Conservation (phyloP, 2,329 filamentous ascomycete species). For the Bipolaris gigantea region DNA sequence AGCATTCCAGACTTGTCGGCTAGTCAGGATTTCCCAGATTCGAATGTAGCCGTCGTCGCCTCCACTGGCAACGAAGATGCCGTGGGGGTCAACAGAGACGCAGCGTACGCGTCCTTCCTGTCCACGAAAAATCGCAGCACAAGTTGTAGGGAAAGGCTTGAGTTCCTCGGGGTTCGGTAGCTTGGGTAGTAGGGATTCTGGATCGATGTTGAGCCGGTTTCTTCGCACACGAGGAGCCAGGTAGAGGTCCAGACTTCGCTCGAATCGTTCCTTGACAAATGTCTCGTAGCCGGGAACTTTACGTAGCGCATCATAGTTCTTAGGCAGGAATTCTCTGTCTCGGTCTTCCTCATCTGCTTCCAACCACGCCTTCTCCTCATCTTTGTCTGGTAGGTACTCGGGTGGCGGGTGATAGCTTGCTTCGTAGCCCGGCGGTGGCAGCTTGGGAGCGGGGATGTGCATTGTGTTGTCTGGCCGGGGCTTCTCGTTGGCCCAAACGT, state of each 20-base stretch:
- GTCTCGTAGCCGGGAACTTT: conserved; percentile 89
- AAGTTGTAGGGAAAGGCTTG: conserved; percentile 90
- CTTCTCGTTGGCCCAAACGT: conserved; percentile 93
- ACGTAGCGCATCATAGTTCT: conserved; percentile 78
- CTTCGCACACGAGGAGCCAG: conserved; percentile 88
- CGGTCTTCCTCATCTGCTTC: conserved; percentile 85
- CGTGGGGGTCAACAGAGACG: conserved; percentile 80
- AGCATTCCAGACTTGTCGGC: conserved; percentile 83
- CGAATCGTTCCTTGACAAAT: conserved; percentile 94
- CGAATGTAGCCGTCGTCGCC: conserved; percentile 92
- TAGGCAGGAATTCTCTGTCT: conserved; percentile 84
- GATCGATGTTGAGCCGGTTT: conserved; percentile 96
- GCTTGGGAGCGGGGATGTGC: conserved; percentile 92
- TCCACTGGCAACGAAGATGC: conserved; percentile 84
- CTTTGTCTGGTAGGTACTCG: conserved; percentile 86
- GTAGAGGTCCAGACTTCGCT: conserved; percentile 93
- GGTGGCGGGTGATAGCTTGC: conserved; percentile 94
- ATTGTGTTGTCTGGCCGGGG: conserved; percentile 82
- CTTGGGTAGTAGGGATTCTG: conserved; percentile 87
- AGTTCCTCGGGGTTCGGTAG: conserved; percentile 90
- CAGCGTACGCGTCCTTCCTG: conserved; percentile 87
- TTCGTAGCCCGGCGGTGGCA: conserved; percentile 90
- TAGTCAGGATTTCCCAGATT: conserved; percentile 85
- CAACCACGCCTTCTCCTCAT: conserved; percentile 85
- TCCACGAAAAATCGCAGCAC: conserved; percentile 82